phyloP scores from a whole-genome alignment of 371 early-diverging fungal genomes.

The Paramicrosporidium saccamoebae region DNA sequence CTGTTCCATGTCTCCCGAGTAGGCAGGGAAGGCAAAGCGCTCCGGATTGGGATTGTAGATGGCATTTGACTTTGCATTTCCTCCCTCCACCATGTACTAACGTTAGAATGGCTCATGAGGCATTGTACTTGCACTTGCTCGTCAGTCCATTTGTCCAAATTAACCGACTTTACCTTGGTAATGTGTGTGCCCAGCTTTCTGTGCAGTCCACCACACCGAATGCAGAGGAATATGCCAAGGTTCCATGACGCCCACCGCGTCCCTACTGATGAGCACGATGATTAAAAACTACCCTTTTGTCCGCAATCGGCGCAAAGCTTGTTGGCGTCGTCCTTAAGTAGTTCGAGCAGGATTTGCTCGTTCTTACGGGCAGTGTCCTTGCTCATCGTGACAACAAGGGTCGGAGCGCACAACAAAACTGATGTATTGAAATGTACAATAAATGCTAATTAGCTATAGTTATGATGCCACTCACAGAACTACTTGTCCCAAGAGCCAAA shows the following conservation, averaged over 20 bases:
- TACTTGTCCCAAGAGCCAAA: too few relatives aligned
- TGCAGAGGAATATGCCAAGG: constrained; percentile 68
- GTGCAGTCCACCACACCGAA: constrained; percentile 67
- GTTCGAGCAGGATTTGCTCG: constrained; percentile 23
- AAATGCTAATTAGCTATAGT: too few relatives aligned
- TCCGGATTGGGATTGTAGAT: constrained; percentile 26
- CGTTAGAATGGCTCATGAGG: not conserved
- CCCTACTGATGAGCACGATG: constrained; percentile 10
- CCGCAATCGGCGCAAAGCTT: constrained; percentile 45
- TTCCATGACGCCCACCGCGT: constrained; percentile 86
- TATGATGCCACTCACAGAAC: too few relatives aligned
- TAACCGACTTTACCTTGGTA: constrained; percentile 60
- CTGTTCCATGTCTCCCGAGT: constrained; percentile 32
- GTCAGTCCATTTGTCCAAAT: constrained; percentile 65
- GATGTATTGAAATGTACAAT: too few relatives aligned
- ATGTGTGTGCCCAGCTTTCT: constrained; percentile 73
- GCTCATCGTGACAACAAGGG: too few relatives aligned
- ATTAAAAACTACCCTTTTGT: constrained; percentile 13
- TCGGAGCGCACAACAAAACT: too few relatives aligned
- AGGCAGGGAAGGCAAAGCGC: constrained; percentile 19
- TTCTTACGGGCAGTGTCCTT: too few relatives aligned
- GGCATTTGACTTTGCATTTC: constrained; percentile 47
- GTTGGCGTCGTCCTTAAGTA: constrained; percentile 33
- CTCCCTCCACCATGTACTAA: constrained; percentile 21
- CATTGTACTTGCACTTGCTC: constrained; percentile 32